Evolutionary conservation across 1,284 basidiomycete genomes (phyloP).

Genomic region (Ustilago esculenta): DNA sequence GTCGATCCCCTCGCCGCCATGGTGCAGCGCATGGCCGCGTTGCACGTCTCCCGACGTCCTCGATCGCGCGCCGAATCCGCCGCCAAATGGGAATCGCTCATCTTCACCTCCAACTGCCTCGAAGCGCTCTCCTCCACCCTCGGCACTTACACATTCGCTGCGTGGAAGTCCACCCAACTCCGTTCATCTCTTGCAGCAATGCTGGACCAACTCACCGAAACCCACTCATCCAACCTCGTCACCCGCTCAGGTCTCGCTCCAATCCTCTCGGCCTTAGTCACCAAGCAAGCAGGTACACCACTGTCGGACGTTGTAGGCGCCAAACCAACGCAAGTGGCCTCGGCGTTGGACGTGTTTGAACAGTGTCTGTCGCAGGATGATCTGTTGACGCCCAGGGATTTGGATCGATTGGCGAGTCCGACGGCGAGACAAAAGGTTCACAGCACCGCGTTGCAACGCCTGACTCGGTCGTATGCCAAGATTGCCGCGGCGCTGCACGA

Average conservation of each 20-base stretch:
- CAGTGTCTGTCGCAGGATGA: constrained; percentile 37
- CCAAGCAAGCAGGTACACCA: not conserved
- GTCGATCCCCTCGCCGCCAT: constrained; percentile 48
- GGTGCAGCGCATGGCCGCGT: constrained; percentile 31
- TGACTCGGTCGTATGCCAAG: constrained; percentile 30
- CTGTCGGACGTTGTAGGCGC: constrained; percentile 4
- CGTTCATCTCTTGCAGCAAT: not conserved
- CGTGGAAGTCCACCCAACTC: constrained; percentile 12
- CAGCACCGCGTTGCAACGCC: constrained; percentile 12
- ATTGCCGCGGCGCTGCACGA: constrained; percentile 17
- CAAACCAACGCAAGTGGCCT: constrained; percentile 5
- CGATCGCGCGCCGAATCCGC: constrained; percentile 10
- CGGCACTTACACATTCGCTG: constrained; percentile 16
- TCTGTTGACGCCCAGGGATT: constrained; percentile 30
- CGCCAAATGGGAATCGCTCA: constrained; percentile 38
- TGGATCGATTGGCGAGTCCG: constrained; percentile 29
- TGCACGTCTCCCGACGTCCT: constrained; percentile 14
- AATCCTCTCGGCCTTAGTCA: constrained; percentile 5
- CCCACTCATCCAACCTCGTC: constrained; percentile 22
- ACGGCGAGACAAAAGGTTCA: constrained; percentile 31
- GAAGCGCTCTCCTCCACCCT: constrained; percentile 30
- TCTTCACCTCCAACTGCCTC: constrained; percentile 51
- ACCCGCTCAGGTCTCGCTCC: constrained; percentile 11
- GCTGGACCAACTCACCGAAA: constrained; percentile 1
- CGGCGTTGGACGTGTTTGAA: constrained; percentile 26